phyloP scores from a whole-genome alignment of 495 filamentous ascomycete genomes.

The Emericellopsis terricola region DNA sequence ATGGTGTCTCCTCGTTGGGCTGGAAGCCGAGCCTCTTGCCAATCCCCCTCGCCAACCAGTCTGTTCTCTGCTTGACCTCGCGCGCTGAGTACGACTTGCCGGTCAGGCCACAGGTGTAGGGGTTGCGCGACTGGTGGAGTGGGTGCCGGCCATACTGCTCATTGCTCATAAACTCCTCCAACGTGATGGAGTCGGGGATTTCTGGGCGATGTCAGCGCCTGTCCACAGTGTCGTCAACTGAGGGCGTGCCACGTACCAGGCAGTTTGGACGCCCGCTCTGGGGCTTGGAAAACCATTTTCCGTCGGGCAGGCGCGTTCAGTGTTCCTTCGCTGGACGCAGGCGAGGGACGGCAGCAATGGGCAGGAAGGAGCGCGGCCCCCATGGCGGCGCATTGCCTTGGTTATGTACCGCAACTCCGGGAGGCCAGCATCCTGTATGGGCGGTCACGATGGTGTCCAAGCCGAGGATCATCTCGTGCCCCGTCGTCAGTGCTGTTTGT shows the following conservation, averaged over 20 bases:
- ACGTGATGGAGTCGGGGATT: conserved; percentile 56
- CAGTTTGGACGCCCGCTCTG: conserved; percentile 49
- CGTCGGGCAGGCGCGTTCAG: no score
- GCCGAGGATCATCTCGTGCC: no score
- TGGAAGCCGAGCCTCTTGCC: conserved; percentile 58
- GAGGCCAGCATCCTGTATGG: no score
- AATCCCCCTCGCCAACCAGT: conserved; percentile 51
- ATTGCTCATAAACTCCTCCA: conserved; percentile 64
- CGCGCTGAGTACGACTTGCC: conserved; percentile 50
- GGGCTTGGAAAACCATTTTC: conserved; percentile 77
- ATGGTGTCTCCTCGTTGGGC: conserved; percentile 58
- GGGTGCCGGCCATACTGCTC: conserved; percentile 54
- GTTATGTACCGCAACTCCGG: no score
- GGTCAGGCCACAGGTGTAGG: conserved; percentile 68
- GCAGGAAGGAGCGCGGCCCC: neutral
- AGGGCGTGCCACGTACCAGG: conserved; percentile 21
- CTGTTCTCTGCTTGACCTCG: conserved; percentile 48
- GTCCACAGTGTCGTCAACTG: neutral
- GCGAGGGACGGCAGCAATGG: neutral
- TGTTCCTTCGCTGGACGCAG: no score
- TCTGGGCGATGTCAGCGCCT: conserved; percentile 15
- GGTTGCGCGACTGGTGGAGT: conserved; percentile 43
- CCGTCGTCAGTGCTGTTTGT: no score
- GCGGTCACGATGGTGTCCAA: no score
- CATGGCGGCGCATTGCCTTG: no score